Percentiles rank a stretch among this genome's conserved stretches.
Evolutionary conservation across 257 asterid species (phyloP).

Genomic region (Solanum appendiculatum): DNA sequence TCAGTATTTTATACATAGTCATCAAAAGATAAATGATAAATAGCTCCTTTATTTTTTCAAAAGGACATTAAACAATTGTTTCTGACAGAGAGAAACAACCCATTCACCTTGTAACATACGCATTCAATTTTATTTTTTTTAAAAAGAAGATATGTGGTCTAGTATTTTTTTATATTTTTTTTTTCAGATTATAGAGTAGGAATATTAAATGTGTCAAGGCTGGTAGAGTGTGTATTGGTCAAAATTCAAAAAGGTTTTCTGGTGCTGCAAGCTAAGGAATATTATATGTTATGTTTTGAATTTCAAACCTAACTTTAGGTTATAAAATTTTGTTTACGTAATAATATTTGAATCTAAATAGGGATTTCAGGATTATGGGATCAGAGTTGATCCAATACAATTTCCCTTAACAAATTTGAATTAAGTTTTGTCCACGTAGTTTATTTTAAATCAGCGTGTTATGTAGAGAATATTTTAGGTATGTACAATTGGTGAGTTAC

Average conservation of each 20-base stretch:
- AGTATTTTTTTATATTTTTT: too few relatives aligned
- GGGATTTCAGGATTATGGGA: neutral
- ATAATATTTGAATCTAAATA: neutral
- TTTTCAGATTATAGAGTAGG: neutral
- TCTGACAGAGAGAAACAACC: neutral
- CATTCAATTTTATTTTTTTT: neutral
- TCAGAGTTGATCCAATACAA: neutral
- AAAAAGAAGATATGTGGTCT: neutral
- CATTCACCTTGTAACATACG: neutral
- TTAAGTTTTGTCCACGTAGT: neutral
- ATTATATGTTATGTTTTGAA: neutral
- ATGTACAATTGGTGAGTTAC: too few relatives aligned
- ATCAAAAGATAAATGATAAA: neutral
- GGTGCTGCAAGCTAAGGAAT: neutral
- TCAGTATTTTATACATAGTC: neutral
- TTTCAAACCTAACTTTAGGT: neutral
- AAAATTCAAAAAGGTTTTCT: neutral
- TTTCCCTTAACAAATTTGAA: neutral
- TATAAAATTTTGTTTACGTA: neutral
- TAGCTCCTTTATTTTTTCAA: neutral
- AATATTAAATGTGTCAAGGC: neutral
- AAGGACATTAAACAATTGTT: neutral
- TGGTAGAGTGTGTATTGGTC: neutral
- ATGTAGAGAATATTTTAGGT: too few relatives aligned
- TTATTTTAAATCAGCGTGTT: neutral